Percentiles rank a stretch among this genome's conserved stretches.
phyloP scores from a whole-genome alignment of 225 moss, liverwort and hornwort species.

The Anthoceros angustus region DNA sequence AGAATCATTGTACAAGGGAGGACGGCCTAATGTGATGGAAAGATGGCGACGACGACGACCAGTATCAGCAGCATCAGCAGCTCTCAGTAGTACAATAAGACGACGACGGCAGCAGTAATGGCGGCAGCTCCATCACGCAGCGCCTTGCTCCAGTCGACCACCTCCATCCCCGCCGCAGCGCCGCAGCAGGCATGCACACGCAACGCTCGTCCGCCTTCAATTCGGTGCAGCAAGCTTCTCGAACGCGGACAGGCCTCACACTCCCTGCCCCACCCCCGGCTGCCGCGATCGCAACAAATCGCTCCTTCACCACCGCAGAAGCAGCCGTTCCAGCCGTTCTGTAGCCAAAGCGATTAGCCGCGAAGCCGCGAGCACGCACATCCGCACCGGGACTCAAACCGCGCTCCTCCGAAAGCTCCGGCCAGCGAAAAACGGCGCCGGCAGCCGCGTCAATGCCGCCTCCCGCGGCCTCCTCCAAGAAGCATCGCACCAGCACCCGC shows the following conservation, averaged over 20 bases:
- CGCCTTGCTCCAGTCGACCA: background rate
- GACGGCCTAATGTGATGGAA: background rate
- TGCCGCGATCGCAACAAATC: background rate
- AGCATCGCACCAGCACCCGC: background rate
- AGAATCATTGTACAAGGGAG: background rate
- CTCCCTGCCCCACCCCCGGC: background rate
- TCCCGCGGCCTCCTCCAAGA: background rate
- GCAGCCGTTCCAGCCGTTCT: no score
- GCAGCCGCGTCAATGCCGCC: no score
- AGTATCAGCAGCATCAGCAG: background rate
- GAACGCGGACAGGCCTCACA: background rate
- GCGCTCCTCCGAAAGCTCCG: no score
- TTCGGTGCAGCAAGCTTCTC: no score
- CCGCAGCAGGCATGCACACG: background rate
- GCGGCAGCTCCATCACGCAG: background rate
- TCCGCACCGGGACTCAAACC: no score
- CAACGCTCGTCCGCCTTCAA: no score
- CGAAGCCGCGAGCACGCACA: no score
- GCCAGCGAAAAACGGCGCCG: no score
- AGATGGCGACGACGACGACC: background rate
- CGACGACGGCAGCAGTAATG: background rate
- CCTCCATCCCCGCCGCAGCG: background rate
- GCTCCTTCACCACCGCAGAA: background rate
- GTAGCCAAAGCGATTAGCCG: no score
- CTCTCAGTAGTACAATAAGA: background rate